phyloP scores from a whole-genome alignment of 495 filamentous ascomycete genomes.

The Eremomyces bilateralis region DNA sequence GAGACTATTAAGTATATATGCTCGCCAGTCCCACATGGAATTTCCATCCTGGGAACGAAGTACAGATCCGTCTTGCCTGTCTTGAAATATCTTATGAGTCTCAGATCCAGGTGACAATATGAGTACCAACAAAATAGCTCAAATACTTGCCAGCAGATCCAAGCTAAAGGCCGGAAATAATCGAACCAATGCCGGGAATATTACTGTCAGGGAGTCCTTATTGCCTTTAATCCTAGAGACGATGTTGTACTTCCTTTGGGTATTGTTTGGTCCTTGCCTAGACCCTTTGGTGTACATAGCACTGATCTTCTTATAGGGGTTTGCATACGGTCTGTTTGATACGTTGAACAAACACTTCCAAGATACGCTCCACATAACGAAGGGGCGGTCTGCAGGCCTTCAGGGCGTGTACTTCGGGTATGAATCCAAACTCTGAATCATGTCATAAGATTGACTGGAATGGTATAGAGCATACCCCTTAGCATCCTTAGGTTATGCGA shows the following conservation, averaged over 20 bases:
- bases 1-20: too few species aligned
- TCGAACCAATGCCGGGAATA: conserved; percentile 8
- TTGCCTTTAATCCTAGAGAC: conserved; percentile 40
- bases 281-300: background rate
- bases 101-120: too few species aligned
- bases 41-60: too few species aligned
- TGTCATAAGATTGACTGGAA: conserved; percentile 1
- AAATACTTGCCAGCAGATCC: too few species aligned
- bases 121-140: too few species aligned
- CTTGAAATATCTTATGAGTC: too few species aligned
- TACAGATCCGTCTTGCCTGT: too few species aligned
- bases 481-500: conserved; percentile 37
- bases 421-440: background rate
- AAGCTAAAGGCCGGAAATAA: too few species aligned
- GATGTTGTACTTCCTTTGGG: conserved; percentile 69
- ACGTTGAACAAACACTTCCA: conserved; percentile 49
- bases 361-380: conserved; percentile 28
- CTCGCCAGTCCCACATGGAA: too few species aligned
- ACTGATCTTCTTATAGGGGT: conserved; percentile 20
- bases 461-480: conserved; percentile 30
- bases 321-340: conserved; percentile 64
- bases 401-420: conserved; percentile 33
- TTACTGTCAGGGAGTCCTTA: conserved; percentile 34
- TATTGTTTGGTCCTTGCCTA: conserved; percentile 1
- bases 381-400: conserved; percentile 28